Evolutionary conservation across 2,329 filamentous ascomycete species (phyloP).

Genomic region (Aspergillus phoenicis): DNA sequence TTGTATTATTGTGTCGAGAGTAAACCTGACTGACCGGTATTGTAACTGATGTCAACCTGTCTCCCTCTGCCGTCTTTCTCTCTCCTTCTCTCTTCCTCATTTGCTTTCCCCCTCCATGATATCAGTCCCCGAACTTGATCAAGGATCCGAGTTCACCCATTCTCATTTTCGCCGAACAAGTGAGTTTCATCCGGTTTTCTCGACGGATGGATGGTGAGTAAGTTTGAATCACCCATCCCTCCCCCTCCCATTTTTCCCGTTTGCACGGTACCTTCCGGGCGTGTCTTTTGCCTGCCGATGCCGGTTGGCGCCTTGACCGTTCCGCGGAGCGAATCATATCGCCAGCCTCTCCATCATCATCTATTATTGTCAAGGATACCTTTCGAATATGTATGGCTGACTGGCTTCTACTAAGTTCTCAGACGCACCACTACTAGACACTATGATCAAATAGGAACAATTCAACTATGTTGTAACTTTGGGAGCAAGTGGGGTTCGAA

Average conservation of each 20-base stretch:
- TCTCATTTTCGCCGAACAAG: not conserved
- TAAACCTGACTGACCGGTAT: not conserved
- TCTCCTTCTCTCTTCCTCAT: not conserved
- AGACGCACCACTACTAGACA: not conserved
- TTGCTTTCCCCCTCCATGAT: not conserved
- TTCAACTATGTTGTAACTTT: constrained; percentile 3
- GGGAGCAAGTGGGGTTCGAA: constrained; percentile 11
- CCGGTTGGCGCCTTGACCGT: constrained; percentile 14
- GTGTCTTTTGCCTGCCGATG: constrained; percentile 4
- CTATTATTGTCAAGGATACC: not conserved
- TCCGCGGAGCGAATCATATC: constrained; percentile 15
- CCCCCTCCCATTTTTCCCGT: not conserved
- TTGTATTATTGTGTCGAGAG: too few species aligned
- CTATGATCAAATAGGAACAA: not conserved
- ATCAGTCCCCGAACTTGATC: not conserved
- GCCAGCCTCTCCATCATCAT: constrained; percentile 2
- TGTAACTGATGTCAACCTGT: not conserved
- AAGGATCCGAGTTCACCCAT: not conserved
- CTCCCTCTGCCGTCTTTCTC: not conserved
- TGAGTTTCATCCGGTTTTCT: not conserved
- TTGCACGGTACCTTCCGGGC: not conserved
- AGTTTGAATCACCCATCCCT: not conserved
- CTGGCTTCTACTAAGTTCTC: not conserved
- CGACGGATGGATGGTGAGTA: not conserved
- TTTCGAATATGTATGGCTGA: constrained; percentile 2